Evolutionary conservation across 495 filamentous ascomycete genomes (phyloP).

Genomic region (Venustampulla echinocandica): DNA sequence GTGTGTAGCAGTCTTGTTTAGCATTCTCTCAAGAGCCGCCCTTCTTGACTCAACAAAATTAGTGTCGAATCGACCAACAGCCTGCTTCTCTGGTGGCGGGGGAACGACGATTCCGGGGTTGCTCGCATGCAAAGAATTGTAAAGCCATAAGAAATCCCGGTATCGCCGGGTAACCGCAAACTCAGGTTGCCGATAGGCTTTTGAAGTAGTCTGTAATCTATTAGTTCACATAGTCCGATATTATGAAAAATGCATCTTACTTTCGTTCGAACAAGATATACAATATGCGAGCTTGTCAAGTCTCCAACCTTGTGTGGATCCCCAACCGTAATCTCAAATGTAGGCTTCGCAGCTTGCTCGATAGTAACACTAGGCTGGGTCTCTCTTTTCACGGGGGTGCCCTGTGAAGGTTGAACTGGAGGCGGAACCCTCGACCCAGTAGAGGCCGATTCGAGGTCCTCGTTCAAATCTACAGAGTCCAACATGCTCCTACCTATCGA

Average conservation of each 20-base stretch:
- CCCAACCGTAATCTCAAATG: conserved; percentile 85
- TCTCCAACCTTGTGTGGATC: conserved; percentile 98
- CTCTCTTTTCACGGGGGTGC: conserved; percentile 45
- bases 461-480: conserved; percentile 55
- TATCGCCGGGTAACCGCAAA: conserved; percentile 90
- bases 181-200: conserved; percentile 83
- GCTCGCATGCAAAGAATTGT: conserved; percentile 84
- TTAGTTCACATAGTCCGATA: conserved; percentile 12
- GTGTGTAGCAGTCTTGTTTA: conserved; percentile 89
- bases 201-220: conserved; percentile 69
- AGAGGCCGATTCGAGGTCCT: conserved; percentile 44
- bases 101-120: conserved; percentile 94
- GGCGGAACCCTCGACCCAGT: conserved; percentile 56
- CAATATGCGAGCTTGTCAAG: conserved; percentile 91
- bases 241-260: conserved; percentile 36
- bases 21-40: conserved; percentile 87
- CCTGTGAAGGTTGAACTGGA: conserved; percentile 60
- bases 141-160: conserved; percentile 96
- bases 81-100: conserved; percentile 95
- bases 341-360: conserved; percentile 83
- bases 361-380: conserved; percentile 76
- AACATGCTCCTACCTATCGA: conserved; percentile 42
- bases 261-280: conserved; percentile 91
- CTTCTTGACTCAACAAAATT: conserved; percentile 92
- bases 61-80: conserved; percentile 89